Base-by-base conservation (phyloP, 805 yeast species). In the Zygoascus flipseniorum region DNA sequence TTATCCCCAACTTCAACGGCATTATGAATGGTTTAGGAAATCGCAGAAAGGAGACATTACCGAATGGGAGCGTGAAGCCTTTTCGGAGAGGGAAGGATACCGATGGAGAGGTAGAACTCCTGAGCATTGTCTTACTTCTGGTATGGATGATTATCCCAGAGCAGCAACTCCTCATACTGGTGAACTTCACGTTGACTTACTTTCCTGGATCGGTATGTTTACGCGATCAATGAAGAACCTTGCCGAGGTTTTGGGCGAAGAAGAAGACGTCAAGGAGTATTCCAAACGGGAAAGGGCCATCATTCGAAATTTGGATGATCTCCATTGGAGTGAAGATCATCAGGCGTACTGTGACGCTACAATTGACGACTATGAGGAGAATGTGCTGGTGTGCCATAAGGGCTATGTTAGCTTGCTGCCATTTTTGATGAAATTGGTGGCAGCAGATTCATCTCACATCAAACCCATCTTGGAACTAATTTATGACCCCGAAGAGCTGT, bases 201-300 rank as follows among this genome's bases (percentile, higher is more conserved):
- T 92, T 48, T 77, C 95, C 5, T 93, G 99, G 99, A 80, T 93
- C 55, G 98, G 96, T 14, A 83, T 86, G 5, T 89, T 92, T 95
- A 80, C 97, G 0, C 77, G 83, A 58, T 80, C 96, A 0, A 83
- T 93, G 82, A 79, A 78, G 59, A 75, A 78, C 52, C 80, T 92
- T 56, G 90, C 97, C 0, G 73, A 71, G 45, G 66, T 82, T 9
- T 69, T 89, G 43, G 85, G 77, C 0, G 71, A 79, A 48, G 62
- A 70, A 1, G 82, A 79, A 2, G 97, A 89, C 62, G 76, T 77
- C 8, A 61, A 64, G n/a, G 65, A 66, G 54, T 93, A 80, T 65
- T 60, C 70, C 6, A 58, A 68, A 16, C 79, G 83, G 41, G 86
- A 82, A 58, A 60, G 68, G 5, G 78, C 80, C 19, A 80, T 90